Percentiles rank a stretch among this genome's conserved stretches.
These are phyloP conservation scores for Cercospora canescens DNA, from an alignment of 2,329 filamentous ascomycete species.

Conservation along the genomic window DNA sequence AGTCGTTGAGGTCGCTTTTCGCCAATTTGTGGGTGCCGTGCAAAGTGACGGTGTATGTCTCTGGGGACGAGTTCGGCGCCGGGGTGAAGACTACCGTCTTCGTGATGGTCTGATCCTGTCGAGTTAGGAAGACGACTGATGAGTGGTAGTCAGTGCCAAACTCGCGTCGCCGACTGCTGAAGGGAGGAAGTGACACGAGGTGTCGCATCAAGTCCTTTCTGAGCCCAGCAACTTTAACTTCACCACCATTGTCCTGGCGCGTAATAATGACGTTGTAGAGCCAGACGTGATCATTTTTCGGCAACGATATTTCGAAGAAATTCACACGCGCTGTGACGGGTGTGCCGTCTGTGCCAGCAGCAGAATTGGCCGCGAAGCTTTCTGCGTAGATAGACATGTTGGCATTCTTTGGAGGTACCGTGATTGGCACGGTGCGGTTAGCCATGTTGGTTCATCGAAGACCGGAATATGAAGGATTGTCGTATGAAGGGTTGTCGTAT, in stretches of 20 bases:
- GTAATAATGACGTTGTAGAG: not conserved
- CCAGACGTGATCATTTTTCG: not conserved
- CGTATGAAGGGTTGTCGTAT: not conserved
- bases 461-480: not conserved
- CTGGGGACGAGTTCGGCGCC: not conserved
- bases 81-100: not conserved
- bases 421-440: not conserved
- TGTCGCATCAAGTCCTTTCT: not conserved
- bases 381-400: not conserved
- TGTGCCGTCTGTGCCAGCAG: not conserved
- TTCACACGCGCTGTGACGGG: not conserved
- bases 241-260: not conserved
- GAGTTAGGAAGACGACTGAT: not conserved
- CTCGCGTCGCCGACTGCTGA: not conserved
- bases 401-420: not conserved
- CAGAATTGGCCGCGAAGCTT: not conserved
- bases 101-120: not conserved
- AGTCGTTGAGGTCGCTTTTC: not conserved
- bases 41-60: not conserved
- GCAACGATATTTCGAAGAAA: not conserved
- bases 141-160: not conserved
- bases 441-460: not conserved
- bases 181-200: not conserved
- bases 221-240: not conserved
- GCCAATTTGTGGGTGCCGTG: not conserved